These are phyloP conservation scores for Fusarium sp. DNA, from an alignment of 2,329 filamentous ascomycete species.

Conservation along the genomic window DNA sequence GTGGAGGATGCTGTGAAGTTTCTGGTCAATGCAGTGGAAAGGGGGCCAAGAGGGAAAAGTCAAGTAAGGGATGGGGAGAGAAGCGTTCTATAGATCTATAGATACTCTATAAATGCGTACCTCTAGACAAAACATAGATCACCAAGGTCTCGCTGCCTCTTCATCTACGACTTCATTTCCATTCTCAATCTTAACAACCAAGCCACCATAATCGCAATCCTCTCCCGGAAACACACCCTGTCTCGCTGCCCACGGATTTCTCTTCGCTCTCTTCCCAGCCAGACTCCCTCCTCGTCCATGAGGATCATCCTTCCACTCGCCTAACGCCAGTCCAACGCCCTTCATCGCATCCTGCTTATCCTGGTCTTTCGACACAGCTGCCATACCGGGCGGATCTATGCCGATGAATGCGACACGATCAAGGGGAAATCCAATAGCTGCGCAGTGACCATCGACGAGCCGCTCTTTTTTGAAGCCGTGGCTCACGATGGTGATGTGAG, in stretches of 20 bases:
- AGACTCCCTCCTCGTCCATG: constrained; percentile 64
- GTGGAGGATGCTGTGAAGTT: constrained; percentile 75
- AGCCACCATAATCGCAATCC: constrained; percentile 55
- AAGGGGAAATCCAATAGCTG: constrained; percentile 70
- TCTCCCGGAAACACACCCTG: constrained; percentile 63
- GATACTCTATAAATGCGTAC: not conserved
- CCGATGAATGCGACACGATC: constrained; percentile 69
- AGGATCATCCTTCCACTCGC: constrained; percentile 67
- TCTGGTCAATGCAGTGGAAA: constrained; percentile 65
- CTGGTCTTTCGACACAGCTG: constrained; percentile 41
- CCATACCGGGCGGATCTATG: constrained; percentile 73
- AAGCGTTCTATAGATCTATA: constrained; percentile 43
- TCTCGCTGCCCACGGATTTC: constrained; percentile 65
- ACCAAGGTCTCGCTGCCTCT: constrained; percentile 59
- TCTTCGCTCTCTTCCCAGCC: constrained; percentile 62
- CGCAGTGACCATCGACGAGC: constrained; percentile 75
- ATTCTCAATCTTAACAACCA: constrained; percentile 54
- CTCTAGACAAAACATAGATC: not conserved
- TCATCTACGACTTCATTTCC: constrained; percentile 61
- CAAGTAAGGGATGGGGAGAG: constrained; percentile 53
- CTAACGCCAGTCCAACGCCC: constrained; percentile 61
- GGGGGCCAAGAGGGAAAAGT: constrained; percentile 45
- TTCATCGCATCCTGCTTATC: constrained; percentile 59
- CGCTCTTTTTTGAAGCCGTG: constrained; percentile 78
- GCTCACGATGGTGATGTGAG: constrained; percentile 73